Base-by-base conservation (phyloP, 2,329 filamentous ascomycete species). In the Penicillium hordei region DNA sequence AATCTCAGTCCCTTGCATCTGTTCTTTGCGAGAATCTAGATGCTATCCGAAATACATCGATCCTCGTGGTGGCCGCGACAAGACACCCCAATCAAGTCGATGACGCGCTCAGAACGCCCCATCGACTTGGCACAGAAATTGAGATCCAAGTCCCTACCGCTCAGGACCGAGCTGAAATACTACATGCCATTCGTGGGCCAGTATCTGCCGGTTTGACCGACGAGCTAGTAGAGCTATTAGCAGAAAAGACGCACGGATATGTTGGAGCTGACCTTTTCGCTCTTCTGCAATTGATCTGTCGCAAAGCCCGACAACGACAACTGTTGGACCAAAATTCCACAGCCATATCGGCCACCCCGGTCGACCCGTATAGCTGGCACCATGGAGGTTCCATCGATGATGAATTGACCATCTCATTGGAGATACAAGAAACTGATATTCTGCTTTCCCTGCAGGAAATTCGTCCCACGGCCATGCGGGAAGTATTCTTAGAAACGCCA, bases 401-500 rank as follows among this genome's bases (percentile, higher is more conserved):
- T 19, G 48, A 68, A 60, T 29, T 45, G 61, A 27, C 60, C 62
- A 45, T 67, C 57, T 55, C 62, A 21, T 55, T 78, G 31, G 55
- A 65, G 23, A 75, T 78, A 38, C 60, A 62, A 27, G 74, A 76
- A 48, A 45, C 59, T 6, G 76, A 78, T 56, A 65, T 78, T 46
- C 33, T 72, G 34, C 65, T 68, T 39, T 90, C 91, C 1, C 80
- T 93, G 36, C 81, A 83, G 38, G 77, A 84, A 55, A 86, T 92
- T n/a, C 83, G 85, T 12, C 91, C 93, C 1, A 92, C 89, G 1
- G 90, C 91, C 4, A 93, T 97, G 85, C 87, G 91, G 63, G 92
- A 95, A 69, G 87, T 96, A 55, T 91, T 94, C 70, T 81, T 97
- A 46, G 90, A 95, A 69, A 93, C 91, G 9, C 93, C 92, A 0